These are phyloP conservation scores for Leucaena leucocephala DNA, from an alignment of 306 rosid species.

Conservation along the genomic window DNA sequence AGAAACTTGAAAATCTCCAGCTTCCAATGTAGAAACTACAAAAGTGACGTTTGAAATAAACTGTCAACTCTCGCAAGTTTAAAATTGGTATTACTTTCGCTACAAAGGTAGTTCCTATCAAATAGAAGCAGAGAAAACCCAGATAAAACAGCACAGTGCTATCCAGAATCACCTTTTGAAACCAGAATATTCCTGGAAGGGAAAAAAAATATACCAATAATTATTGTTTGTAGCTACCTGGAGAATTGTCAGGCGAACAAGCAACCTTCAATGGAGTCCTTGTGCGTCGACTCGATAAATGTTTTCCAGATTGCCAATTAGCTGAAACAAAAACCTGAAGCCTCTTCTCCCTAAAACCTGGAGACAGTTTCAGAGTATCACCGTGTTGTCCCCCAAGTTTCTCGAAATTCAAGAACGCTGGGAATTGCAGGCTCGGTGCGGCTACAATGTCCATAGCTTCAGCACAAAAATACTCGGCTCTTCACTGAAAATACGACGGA, in stretches of 20 bases:
- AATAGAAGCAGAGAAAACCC: background rate
- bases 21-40: constrained; percentile 39
- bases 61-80: constrained; percentile 16
- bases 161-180: constrained; percentile 1
- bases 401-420: constrained; percentile 45
- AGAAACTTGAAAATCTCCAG: constrained; percentile 31
- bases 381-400: constrained; percentile 41
- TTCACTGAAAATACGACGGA: background rate
- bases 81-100: background rate
- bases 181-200: background rate
- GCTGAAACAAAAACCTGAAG: constrained; percentile 47
- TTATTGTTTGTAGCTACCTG: constrained; percentile 50
- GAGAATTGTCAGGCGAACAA: constrained; percentile 49
- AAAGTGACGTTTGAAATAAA: constrained; percentile 34
- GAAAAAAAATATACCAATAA: background rate
- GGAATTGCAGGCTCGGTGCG: constrained; percentile 41
- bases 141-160: background rate
- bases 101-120: background rate
- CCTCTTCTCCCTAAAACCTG: constrained; percentile 41
- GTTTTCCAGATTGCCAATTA: constrained; percentile 31
- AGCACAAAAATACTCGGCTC: background rate
- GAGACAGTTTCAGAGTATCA: constrained; percentile 41
- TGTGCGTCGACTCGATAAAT: constrained; percentile 32
- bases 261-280: constrained; percentile 43
- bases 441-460: constrained; percentile 58